phyloP scores from a whole-genome alignment of 768 basidiomycete genomes.

The Stropharia rugosoannulata region DNA sequence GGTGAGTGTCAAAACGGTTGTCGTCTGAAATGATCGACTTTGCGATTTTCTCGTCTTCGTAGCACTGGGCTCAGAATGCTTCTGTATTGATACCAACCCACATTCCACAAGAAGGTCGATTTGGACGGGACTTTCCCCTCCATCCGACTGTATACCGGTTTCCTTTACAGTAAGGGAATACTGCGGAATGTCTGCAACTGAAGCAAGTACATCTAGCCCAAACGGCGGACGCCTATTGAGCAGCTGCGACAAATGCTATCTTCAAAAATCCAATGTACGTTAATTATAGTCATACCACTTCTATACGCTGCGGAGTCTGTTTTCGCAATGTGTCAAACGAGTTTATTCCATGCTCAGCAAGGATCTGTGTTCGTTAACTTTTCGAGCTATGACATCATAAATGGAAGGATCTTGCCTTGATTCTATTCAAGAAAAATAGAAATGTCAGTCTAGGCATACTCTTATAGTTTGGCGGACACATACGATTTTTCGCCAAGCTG shows the following conservation, averaged over 20 bases:
- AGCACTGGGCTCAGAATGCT: constrained; percentile 9
- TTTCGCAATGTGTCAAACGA: constrained; percentile 56
- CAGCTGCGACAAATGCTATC: constrained; percentile 40
- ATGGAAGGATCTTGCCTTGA: constrained; percentile 28
- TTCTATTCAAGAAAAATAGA: constrained; percentile 16
- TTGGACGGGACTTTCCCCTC: constrained; percentile 53
- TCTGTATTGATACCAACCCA: constrained; percentile 35
- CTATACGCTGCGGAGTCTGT: constrained; percentile 61
- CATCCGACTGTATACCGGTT: constrained; percentile 36
- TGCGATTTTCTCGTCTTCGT: constrained; percentile 43
- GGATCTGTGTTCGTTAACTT: constrained; percentile 42
- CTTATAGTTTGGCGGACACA: constrained; percentile 22
- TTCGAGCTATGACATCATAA: neutral
- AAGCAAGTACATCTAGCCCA: constrained; percentile 65
- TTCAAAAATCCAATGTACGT: neutral
- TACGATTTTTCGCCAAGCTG: constrained; percentile 94
- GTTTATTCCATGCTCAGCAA: constrained; percentile 72
- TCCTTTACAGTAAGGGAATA: constrained; percentile 58
- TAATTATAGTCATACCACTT: constrained; percentile 44
- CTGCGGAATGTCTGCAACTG: constrained; percentile 61
- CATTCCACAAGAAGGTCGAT: constrained; percentile 61
- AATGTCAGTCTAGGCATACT: neutral
- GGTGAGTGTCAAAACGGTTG: constrained; percentile 70
- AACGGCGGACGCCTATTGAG: constrained; percentile 76
- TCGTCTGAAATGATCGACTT: constrained; percentile 49